Conservation (phyloP, 768 basidiomycete species). For the Phaffia tasmanica region DNA sequence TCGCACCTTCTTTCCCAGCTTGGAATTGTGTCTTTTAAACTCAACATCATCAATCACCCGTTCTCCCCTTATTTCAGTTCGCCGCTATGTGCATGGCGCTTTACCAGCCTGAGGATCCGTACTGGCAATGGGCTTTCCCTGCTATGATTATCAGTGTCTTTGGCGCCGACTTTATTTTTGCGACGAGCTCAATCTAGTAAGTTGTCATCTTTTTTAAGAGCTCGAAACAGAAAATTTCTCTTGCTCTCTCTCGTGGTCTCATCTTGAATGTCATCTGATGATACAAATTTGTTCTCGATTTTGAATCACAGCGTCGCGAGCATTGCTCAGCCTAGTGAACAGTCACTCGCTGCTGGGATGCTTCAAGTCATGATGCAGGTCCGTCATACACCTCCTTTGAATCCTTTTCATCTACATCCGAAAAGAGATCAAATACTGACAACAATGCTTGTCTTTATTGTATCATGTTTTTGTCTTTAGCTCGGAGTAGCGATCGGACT, state of each 20-base stretch:
- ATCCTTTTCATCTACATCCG: not conserved
- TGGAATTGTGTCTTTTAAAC: not conserved
- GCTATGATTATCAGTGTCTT: slow-evolving; percentile 5
- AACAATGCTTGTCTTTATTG: not conserved
- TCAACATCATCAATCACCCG: not conserved
- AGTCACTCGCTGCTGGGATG: slow-evolving; percentile 12
- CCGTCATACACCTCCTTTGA: not conserved
- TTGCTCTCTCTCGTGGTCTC: not conserved
- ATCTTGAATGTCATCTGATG: not conserved
- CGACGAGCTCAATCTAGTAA: not conserved
- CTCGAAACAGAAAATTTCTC: too few species aligned
- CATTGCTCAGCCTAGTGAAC: not conserved
- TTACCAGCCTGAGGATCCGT: not conserved
- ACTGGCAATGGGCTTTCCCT: slow-evolving; percentile 17
- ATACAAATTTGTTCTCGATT: not conserved
- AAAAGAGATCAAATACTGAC: not conserved
- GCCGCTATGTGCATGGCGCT: slow-evolving; percentile 3
- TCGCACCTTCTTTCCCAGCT: not conserved
- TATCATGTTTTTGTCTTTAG: not conserved
- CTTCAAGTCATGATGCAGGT: slow-evolving; percentile 4
- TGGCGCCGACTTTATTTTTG: slow-evolving; percentile 4
- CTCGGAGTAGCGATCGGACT: slow-evolving; percentile 17
- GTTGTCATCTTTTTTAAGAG: not conserved
- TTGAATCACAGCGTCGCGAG: slow-evolving; percentile 7
- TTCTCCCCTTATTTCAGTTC: not conserved